Conservation (phyloP, 129 eudicot species). For the Flaveria bidentis region DNA sequence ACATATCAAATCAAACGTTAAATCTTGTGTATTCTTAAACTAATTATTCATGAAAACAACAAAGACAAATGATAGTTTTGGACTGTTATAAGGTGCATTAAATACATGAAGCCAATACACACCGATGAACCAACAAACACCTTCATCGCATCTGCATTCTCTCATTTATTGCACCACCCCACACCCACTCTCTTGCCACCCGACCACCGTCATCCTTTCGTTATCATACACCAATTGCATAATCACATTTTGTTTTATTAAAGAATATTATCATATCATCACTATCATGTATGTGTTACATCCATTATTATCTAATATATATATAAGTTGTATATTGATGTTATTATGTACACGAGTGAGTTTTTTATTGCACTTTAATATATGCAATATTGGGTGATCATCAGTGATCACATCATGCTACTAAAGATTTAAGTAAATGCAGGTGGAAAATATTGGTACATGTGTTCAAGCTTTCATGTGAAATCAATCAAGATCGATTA, state of each 20-base stretch:
- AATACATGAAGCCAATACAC: conserved; percentile 35
- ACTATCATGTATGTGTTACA: background rate
- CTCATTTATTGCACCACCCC: conserved; percentile 36
- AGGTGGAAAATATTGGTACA: background rate
- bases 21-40: background rate
- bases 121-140: conserved; percentile 38
- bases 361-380: too few relatives aligned
- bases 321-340: background rate
- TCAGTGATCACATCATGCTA: background rate
- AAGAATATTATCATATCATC: conserved; percentile 3
- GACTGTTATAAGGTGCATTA: conserved; percentile 30
- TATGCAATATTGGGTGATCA: background rate
- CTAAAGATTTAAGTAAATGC: background rate
- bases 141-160: conserved; percentile 33
- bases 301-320: background rate
- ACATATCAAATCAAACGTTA: background rate
- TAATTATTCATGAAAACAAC: background rate
- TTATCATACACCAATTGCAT: conserved; percentile 20
- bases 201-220: conserved; percentile 28
- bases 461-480: background rate
- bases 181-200: conserved; percentile 22
- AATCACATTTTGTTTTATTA: conserved; percentile 8
- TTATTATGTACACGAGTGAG: background rate
- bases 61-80: conserved; percentile 26
- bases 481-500: background rate